These are phyloP conservation scores for Colletotrichum tropicale DNA, from an alignment of 2,329 filamentous ascomycete species.

Conservation along the genomic window DNA sequence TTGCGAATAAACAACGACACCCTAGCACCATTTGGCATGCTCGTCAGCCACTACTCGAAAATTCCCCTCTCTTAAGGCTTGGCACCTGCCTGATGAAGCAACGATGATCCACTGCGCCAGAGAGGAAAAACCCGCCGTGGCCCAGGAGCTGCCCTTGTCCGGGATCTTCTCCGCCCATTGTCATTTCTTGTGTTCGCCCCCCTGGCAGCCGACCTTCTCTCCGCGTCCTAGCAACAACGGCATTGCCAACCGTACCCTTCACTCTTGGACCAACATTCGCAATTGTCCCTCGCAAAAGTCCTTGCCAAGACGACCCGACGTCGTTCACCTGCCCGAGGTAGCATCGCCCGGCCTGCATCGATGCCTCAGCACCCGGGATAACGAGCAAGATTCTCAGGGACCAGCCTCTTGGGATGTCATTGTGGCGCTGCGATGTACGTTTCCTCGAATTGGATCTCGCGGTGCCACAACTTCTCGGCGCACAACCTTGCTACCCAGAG, in stretches of 20 bases:
- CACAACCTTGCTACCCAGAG: neutral
- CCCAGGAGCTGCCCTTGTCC: neutral
- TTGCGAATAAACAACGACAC: neutral
- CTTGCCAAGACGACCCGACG: constrained; percentile 8
- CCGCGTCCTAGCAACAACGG: neutral
- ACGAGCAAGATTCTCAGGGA: neutral
- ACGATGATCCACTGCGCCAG: constrained; percentile 4
- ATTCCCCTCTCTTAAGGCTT: constrained; percentile 11
- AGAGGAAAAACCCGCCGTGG: neutral
- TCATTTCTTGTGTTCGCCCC: neutral
- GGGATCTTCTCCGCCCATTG: neutral
- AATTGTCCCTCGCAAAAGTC: neutral
- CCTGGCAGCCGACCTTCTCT: neutral
- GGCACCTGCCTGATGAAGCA: constrained; percentile 19
- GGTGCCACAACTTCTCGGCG: neutral
- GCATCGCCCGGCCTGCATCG: constrained; percentile 8
- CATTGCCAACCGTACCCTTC: neutral
- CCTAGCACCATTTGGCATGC: neutral
- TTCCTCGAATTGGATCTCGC: neutral
- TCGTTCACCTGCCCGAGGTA: constrained; percentile 16
- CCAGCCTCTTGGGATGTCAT: neutral
- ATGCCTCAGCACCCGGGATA: neutral
- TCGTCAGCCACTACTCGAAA: neutral
- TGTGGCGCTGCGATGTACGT: neutral
- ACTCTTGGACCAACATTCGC: neutral